Evolutionary conservation across 2,329 filamentous ascomycete species (phyloP), one percentile per base, ranked within the genome.

Genomic region (Phialophora verrucosa): DNA sequence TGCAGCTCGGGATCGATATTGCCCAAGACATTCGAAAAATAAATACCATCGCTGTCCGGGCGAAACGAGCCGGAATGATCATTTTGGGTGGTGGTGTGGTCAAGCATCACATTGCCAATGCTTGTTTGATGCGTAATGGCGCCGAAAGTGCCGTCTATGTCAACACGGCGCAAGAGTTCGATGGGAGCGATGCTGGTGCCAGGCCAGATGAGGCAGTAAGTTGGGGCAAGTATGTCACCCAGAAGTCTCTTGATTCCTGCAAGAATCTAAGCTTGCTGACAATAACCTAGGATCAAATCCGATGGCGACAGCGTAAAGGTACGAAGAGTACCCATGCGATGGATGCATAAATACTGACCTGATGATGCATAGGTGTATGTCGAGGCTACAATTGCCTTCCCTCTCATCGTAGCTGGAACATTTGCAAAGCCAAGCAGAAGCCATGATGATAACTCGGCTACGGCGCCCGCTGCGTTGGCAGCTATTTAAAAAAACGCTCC

Each of bases 41-140:
- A 78, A 99, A 99, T 81, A 96, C 91, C 14, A 88, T 98, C 69
- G 89, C 94, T 0, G 91, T 98, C 35, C 84, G 91, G 14, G 95
- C 95, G 2, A 92, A 93, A 80, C 84, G 92, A 62, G 91, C 92
- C 0, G 95, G 95, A 59, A 98, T 98, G 90, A 93, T 99, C 72
- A 92, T 99, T 63, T 83, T 99, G 0, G 95, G 95, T 0, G 95
- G 95, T 6, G 95, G 95, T 0, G 82, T 99, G n/a, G 86, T 99
- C 74, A 99, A 99, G 82, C 95, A 99, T 75, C 95, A 99, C 78
- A 98, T 99, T 76, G 93, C 95, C 59, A 99, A 99, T 77, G 95
- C 95, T 2, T 97, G 93, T 74, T 79, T 99, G 74, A 98, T 99
- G 95, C 88, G 95, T 58, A 99, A 99, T 74, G 95, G 95, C 1